phyloP scores from a whole-genome alignment of 2,329 filamentous ascomycete species.

The Ophiocordyceps unilateralis region DNA sequence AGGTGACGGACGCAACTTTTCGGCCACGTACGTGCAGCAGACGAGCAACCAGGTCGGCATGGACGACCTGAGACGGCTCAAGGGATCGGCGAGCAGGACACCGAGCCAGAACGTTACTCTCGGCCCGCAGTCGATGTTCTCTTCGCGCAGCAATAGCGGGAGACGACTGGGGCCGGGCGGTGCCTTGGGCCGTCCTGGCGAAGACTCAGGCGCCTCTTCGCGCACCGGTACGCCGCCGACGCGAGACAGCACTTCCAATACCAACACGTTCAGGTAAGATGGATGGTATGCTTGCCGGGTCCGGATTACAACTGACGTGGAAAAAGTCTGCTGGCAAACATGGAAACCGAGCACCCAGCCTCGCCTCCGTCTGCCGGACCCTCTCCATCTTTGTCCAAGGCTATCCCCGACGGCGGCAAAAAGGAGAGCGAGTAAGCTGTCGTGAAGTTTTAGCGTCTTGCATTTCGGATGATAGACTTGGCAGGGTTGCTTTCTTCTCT shows the following conservation, averaged over 20 bases:
- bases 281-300: background rate
- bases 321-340: slow-evolving; percentile 37
- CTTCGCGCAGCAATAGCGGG: slow-evolving; percentile 80
- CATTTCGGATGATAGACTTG: slow-evolving; percentile 35
- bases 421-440: slow-evolving; percentile 27
- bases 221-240: slow-evolving; percentile 76
- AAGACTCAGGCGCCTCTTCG: slow-evolving; percentile 77
- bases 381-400: slow-evolving; percentile 49
- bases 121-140: slow-evolving; percentile 75
- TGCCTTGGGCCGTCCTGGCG: slow-evolving; percentile 53
- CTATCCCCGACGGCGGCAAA: slow-evolving; percentile 37
- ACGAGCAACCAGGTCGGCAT: slow-evolving; percentile 76
- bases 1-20: slow-evolving; percentile 76
- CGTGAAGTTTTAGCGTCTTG: slow-evolving; percentile 20
- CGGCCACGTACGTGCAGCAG: slow-evolving; percentile 50
- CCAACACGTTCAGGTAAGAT: slow-evolving; percentile 90
- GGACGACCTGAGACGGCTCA: slow-evolving; percentile 79
- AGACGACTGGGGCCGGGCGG: slow-evolving; percentile 63
- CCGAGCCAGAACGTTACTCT: slow-evolving; percentile 49
- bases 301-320: background rate
- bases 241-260: slow-evolving; percentile 41
- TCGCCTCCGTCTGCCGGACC: slow-evolving; percentile 54
- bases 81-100: slow-evolving; percentile 39
- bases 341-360: slow-evolving; percentile 44
- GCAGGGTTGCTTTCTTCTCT: slow-evolving; percentile 18